Evolutionary conservation across 495 filamentous ascomycete species (phyloP).

Genomic region (Xylaria curta): DNA sequence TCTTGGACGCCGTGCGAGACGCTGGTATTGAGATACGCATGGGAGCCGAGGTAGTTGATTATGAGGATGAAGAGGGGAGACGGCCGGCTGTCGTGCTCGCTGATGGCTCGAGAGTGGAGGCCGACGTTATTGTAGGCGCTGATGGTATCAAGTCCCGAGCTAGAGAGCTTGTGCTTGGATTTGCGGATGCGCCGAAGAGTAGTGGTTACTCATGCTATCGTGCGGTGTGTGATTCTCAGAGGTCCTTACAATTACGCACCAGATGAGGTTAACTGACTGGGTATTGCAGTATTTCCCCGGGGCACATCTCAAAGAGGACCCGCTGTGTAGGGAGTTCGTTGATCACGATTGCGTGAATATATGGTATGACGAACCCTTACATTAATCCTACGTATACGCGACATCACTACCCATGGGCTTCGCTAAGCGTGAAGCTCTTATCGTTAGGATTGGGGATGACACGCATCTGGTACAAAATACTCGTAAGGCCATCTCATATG

Average conservation of each 20-base stretch:
- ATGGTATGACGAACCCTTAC: conserved; percentile 39
- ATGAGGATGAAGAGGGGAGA: conserved; percentile 44
- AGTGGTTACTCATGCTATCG: conserved; percentile 58
- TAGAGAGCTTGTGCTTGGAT: conserved; percentile 53
- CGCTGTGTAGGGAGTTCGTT: conserved; percentile 51
- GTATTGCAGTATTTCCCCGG: conserved; percentile 48
- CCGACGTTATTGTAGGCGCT: conserved; percentile 43
- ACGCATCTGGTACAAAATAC: conserved; percentile 58
- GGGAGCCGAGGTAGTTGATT: conserved; percentile 54
- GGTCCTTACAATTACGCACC: too few relatives aligned
- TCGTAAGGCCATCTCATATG: conserved; percentile 7
- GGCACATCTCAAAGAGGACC: conserved; percentile 49
- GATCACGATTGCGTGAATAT: conserved; percentile 59
- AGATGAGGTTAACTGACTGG: too few relatives aligned
- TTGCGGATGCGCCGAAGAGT: conserved; percentile 54
- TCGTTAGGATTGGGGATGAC: conserved; percentile 52
- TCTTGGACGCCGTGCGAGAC: conserved; percentile 55
- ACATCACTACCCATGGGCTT: background rate
- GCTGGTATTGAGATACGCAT: conserved; percentile 57
- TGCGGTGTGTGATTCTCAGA: conserved; percentile 27
- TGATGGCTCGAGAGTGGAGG: conserved; percentile 39
- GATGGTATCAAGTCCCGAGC: conserved; percentile 57
- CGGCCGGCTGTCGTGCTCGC: conserved; percentile 50
- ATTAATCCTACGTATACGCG: background rate
- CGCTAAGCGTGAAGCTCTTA: conserved; percentile 1